These are phyloP conservation scores for Sclerotinia nivalis DNA, from an alignment of 2,329 filamentous ascomycete species.

Conservation along the genomic window DNA sequence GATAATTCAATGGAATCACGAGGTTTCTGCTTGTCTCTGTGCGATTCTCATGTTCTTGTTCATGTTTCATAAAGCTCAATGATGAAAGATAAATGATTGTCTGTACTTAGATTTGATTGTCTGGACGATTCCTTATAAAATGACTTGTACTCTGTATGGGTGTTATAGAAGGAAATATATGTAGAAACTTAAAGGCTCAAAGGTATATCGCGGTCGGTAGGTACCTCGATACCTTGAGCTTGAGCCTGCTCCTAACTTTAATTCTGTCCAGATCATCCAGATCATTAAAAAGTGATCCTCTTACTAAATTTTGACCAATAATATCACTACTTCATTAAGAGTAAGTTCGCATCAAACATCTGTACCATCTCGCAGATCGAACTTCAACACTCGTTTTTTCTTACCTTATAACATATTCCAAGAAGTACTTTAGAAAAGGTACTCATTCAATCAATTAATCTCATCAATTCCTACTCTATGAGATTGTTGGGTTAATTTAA, in stretches of 20 bases:
- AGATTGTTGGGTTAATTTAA: conserved; percentile 7
- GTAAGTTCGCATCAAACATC: neutral
- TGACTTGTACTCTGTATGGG: too few species aligned
- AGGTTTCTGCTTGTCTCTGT: too few species aligned
- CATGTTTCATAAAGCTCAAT: neutral
- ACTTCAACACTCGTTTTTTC: conserved; percentile 15
- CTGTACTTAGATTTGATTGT: neutral
- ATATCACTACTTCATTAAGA: neutral
- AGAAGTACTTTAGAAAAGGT: neutral
- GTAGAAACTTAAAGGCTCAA: too few species aligned
- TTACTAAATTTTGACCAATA: neutral
- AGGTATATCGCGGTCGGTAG: too few species aligned
- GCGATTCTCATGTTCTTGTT: neutral
- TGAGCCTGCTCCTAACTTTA: neutral
- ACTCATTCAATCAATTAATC: neutral
- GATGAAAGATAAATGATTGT: neutral
- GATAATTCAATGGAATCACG: too few species aligned
- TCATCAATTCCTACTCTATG: neutral
- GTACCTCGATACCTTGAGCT: too few species aligned
- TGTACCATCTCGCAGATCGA: neutral
- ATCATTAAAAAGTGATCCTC: neutral
- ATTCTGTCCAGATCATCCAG: neutral
- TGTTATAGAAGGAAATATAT: too few species aligned
- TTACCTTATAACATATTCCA: neutral
- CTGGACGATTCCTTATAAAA: neutral